Percentiles rank a stretch among this genome's conserved stretches.
Conservation (phyloP, 163 green algal species). For the Scenedesmus sp. region DNA sequence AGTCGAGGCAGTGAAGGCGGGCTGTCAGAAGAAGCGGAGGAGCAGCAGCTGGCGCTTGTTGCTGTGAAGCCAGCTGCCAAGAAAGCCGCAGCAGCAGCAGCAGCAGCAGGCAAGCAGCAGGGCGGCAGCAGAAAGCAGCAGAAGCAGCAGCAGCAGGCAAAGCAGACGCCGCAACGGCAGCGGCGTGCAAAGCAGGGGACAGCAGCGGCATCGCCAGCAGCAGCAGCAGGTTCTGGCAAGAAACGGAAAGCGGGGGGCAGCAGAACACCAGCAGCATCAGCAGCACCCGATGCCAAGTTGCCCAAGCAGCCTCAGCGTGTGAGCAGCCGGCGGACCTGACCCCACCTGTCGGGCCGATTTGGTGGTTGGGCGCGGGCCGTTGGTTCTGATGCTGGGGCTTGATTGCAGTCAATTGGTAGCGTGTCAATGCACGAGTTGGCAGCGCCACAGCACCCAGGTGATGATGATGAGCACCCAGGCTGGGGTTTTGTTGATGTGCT, state of each 20-base stretch:
- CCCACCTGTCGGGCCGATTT: background rate
- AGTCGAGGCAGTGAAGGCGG: background rate
- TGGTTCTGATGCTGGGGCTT: no score
- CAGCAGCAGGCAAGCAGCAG: slow-evolving; percentile 18
- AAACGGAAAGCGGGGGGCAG: background rate
- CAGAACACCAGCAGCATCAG: background rate
- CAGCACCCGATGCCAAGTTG: background rate
- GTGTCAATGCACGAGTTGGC: no score
- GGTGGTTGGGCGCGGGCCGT: no score
- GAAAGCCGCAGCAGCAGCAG: slow-evolving; percentile 17
- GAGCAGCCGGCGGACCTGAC: background rate
- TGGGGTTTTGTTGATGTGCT: no score
- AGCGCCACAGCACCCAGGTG: no score
- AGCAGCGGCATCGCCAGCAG: slow-evolving; percentile 6
- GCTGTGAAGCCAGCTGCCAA: background rate
- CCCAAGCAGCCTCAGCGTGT: background rate
- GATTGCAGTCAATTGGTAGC: no score
- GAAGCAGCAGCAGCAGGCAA: background rate
- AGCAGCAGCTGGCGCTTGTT: slow-evolving; percentile 16
- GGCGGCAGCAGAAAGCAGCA: background rate
- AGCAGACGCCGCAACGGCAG: background rate
- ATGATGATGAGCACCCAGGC: no score
- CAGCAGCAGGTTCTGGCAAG: slow-evolving; percentile 17
- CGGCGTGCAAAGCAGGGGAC: background rate
- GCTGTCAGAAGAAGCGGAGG: background rate